A percentile compares a stretch with the other conserved stretches of the same genome.
Conservation (phyloP, 1,139 yeast species). For the Yamadazyma friedrichii region DNA sequence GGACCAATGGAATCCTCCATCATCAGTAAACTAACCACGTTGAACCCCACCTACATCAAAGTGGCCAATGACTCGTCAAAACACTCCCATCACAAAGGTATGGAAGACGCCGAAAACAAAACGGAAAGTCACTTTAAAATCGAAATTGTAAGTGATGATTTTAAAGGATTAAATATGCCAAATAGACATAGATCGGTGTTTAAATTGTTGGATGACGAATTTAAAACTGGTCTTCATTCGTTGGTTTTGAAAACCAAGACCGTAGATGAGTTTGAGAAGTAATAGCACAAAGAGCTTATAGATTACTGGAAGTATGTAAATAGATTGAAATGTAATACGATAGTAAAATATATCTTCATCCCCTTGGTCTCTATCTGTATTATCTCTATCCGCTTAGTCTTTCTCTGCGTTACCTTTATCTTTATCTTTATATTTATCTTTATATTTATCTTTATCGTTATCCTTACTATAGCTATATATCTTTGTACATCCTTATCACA, state of each 20-base stretch:
- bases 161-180: slow-evolving; percentile 68
- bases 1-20: slow-evolving; percentile 62
- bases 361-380: too few relatives aligned
- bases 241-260: slow-evolving; percentile 85
- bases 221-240: slow-evolving; percentile 82
- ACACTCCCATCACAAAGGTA: slow-evolving; percentile 87
- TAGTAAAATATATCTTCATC: not conserved
- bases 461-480: too few relatives aligned
- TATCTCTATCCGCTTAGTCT: too few relatives aligned
- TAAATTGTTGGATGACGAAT: slow-evolving; percentile 66
- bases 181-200: slow-evolving; percentile 79
- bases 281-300: too few relatives aligned
- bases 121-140: slow-evolving; percentile 82
- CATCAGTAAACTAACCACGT: slow-evolving; percentile 21
- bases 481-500: too few relatives aligned
- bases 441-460: too few relatives aligned
- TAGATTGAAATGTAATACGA: not conserved
- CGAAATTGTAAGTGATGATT: slow-evolving; percentile 68
- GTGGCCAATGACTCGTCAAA: slow-evolving; percentile 81
- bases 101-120: slow-evolving; percentile 69
- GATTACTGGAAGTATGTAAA: not conserved
- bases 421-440: too few relatives aligned
- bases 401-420: too few relatives aligned
- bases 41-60: slow-evolving; percentile 53
- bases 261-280: slow-evolving; percentile 20